Evolutionary conservation across 208 protist species (phyloP).

Genomic region (Crithidia thermophila): DNA sequence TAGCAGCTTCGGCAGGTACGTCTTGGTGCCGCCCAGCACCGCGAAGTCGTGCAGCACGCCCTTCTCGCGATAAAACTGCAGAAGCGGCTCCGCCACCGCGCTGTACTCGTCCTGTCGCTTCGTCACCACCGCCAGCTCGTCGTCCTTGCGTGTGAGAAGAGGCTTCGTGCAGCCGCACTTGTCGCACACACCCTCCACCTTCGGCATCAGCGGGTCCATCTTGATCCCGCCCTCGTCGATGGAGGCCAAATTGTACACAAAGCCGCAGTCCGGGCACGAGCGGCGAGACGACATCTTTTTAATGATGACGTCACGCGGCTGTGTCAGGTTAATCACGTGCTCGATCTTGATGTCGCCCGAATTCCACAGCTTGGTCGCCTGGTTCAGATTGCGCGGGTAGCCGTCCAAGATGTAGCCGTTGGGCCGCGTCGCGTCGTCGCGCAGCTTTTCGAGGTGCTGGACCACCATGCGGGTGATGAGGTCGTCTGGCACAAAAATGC

Average conservation of each 20-base stretch:
- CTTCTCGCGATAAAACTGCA: slow-evolving; percentile 67
- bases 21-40: slow-evolving; percentile 68
- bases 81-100: slow-evolving; percentile 52
- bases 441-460: slow-evolving; percentile 31
- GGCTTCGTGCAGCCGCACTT: slow-evolving; percentile 66
- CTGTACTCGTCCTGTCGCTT: slow-evolving; percentile 70
- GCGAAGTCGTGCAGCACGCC: slow-evolving; percentile 64
- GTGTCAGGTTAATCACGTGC: slow-evolving; percentile 79
- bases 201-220: slow-evolving; percentile 82
- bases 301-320: slow-evolving; percentile 75
- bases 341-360: slow-evolving; percentile 57
- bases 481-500: slow-evolving; percentile 77
- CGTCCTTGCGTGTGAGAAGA: slow-evolving; percentile 69
- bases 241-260: slow-evolving; percentile 73
- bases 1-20: slow-evolving; percentile 72
- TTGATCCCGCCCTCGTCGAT: slow-evolving; percentile 75
- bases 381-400: slow-evolving; percentile 89
- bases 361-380: slow-evolving; percentile 70
- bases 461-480: slow-evolving; percentile 76
- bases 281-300: slow-evolving; percentile 72
- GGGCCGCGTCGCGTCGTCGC: slow-evolving; percentile 10
- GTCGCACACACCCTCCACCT: slow-evolving; percentile 79
- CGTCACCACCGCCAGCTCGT: slow-evolving; percentile 58
- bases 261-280: slow-evolving; percentile 71
- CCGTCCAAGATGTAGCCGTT: slow-evolving; percentile 93